Base-by-base conservation (phyloP, 139 green algal genomes). In the Chlamydomonas urium region DNA sequence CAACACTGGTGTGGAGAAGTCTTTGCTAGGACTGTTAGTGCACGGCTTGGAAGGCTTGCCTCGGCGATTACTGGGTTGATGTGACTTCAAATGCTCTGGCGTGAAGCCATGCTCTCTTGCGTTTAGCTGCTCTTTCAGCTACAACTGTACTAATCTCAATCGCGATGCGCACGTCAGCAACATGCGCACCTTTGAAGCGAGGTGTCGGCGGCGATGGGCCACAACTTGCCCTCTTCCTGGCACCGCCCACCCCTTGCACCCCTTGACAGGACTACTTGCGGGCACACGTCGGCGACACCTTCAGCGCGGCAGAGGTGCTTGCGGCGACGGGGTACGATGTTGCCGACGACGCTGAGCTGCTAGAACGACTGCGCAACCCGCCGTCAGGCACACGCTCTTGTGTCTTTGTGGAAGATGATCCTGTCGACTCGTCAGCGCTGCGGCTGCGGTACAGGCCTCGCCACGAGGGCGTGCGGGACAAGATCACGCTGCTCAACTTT, bases 401-500 rank as follows among this genome's bases (percentile, higher is more conserved):
- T n/a, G n/a, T n/a, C n/a, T n/a, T n/a, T n/a, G n/a, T n/a, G n/a
- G n/a, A 63, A 10, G 53, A 63, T 63, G 53, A 26, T 14, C 24
- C 21, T 34, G n/a, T 36, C 17, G 26, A 47, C 33, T 67, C 21
- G 19, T 24, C 17, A 14, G 50, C 60, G 17, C 33, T 53, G 65
- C n/a, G 45, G 58, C 34, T 76, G 50, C 31, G 28, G 1, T 76
- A 76, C 59, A 38, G 42, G 10, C 70, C 70, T 47, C 35, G 70
- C 14, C 62, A 69, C 17, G 58, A 57, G 31, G 59, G 59, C 21
- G 37, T 76, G 10, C 58, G 42, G 1, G 59, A 76, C 59, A 61
- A 62, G 23, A 21, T 28, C 29, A 59, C 53, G 4, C 32, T 76
- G 70, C 57, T 76, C 28, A 76, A 69, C 58, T 76, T 69, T 35